Conservation (phyloP, 805 yeast genomes). For the Saccharomycopsis capsularis region DNA sequence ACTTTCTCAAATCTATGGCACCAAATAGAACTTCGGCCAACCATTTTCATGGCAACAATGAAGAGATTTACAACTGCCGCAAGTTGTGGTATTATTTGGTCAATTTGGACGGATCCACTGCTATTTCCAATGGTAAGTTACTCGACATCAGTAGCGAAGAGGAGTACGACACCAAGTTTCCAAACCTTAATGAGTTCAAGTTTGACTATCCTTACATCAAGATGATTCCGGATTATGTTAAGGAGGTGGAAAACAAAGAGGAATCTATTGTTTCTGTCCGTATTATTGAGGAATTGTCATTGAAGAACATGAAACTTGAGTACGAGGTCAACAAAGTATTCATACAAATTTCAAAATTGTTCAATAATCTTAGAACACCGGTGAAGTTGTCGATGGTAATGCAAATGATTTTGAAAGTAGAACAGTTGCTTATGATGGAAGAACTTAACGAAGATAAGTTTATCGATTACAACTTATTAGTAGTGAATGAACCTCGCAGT, state of each 20-base stretch:
- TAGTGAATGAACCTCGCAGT: background rate
- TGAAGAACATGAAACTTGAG: slow-evolving; percentile 8
- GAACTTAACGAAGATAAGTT: slow-evolving; percentile 10
- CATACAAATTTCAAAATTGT: background rate
- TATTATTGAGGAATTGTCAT: slow-evolving; percentile 1
- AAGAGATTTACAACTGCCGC: slow-evolving; percentile 12
- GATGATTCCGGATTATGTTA: slow-evolving; percentile 12
- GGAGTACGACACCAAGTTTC: slow-evolving; percentile 15
- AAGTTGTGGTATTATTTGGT: slow-evolving; percentile 17
- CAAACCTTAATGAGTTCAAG: background rate
- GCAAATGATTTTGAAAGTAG: slow-evolving; percentile 6
- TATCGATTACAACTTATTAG: background rate
- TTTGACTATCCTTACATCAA: slow-evolving; percentile 2
- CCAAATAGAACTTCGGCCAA: background rate
- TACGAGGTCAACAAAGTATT: slow-evolving; percentile 3
- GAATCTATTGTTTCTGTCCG: slow-evolving; percentile 6
- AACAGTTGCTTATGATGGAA: background rate
- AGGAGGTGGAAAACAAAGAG: background rate
- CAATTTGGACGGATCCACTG: slow-evolving; percentile 2
- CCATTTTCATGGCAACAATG: slow-evolving; percentile 8
- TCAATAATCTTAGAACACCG: slow-evolving; percentile 12
- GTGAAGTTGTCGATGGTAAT: slow-evolving; percentile 8
- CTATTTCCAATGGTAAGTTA: slow-evolving; percentile 8
- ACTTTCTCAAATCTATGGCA: slow-evolving; percentile 1
- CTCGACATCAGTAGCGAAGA: slow-evolving; percentile 8